Evolutionary conservation across 2,329 filamentous ascomycete species (phyloP).

Genomic region (Fusarium sp.): DNA sequence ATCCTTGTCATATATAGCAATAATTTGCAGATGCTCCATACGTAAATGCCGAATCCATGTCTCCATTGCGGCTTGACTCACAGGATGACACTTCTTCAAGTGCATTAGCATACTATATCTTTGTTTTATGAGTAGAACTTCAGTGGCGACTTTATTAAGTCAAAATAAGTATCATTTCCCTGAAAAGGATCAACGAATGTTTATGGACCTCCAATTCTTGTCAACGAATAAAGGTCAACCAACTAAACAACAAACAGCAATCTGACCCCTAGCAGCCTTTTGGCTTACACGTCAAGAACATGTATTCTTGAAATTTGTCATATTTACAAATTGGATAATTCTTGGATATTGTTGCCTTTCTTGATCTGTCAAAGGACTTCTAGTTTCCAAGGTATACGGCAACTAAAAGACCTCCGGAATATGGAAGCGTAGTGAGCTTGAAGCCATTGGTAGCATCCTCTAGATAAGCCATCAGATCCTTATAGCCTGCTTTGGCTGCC

Average conservation of each 20-base stretch:
- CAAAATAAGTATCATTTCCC: not conserved
- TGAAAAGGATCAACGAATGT: too few species aligned
- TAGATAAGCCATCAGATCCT: constrained; percentile 59
- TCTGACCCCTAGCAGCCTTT: too few species aligned
- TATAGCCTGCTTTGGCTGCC: constrained; percentile 51
- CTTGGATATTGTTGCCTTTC: not conserved
- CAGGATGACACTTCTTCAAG: not conserved
- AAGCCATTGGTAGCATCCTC: constrained; percentile 58
- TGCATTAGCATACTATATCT: not conserved
- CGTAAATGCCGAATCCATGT: not conserved
- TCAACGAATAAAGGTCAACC: too few species aligned
- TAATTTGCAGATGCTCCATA: not conserved
- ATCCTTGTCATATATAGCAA: not conserved
- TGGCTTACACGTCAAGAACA: not conserved
- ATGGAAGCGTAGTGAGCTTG: constrained; percentile 47
- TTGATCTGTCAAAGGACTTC: not conserved
- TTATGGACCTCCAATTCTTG: not conserved
- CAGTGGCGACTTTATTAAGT: too few species aligned
- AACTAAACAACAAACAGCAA: not conserved
- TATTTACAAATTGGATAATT: not conserved
- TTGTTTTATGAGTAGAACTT: not conserved
- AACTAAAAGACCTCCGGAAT: constrained; percentile 44
- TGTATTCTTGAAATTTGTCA: not conserved
- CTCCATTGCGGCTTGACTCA: not conserved
- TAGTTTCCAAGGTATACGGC: constrained; percentile 31